Evolutionary conservation across 371 early-diverging fungal genomes (phyloP).

Genomic region (Actinomucor elegans): DNA sequence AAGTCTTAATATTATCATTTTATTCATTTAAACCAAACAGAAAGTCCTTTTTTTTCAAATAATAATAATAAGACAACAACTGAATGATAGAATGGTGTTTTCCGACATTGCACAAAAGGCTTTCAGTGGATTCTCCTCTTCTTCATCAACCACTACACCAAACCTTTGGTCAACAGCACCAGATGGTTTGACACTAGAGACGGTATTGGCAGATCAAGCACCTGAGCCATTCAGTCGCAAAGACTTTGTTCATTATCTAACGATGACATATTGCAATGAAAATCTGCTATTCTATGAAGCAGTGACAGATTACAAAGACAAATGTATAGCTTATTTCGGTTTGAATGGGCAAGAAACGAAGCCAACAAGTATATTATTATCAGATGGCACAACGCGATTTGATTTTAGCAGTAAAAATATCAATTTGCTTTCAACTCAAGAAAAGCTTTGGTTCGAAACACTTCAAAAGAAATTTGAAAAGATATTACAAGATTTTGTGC

Average conservation of each 20-base stretch:
- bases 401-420: slow-evolving; percentile 8
- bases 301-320: slow-evolving; percentile 24
- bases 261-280: slow-evolving; percentile 36
- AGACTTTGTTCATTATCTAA: slow-evolving; percentile 38
- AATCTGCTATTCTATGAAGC: slow-evolving; percentile 40
- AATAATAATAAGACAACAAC: too few species aligned
- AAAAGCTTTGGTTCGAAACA: slow-evolving; percentile 22
- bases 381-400: slow-evolving; percentile 11
- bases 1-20: too few species aligned
- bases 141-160: neutral
- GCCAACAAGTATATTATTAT: neutral
- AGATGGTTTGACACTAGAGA: slow-evolving; percentile 39
- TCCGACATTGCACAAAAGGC: slow-evolving; percentile 15
- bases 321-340: slow-evolving; percentile 8
- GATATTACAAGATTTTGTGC: slow-evolving; percentile 29
- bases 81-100: slow-evolving; percentile 9
- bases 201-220: slow-evolving; percentile 28
- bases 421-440: slow-evolving; percentile 15
- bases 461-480: slow-evolving; percentile 29
- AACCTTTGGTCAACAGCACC: slow-evolving; percentile 4
- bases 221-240: slow-evolving; percentile 28
- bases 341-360: neutral
- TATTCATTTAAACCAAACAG: too few species aligned
- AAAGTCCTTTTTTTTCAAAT: too few species aligned
- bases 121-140: slow-evolving; percentile 1